Base-by-base conservation (phyloP, 1,139 yeast species). In the Magnusiomyces tetraspermus region DNA sequence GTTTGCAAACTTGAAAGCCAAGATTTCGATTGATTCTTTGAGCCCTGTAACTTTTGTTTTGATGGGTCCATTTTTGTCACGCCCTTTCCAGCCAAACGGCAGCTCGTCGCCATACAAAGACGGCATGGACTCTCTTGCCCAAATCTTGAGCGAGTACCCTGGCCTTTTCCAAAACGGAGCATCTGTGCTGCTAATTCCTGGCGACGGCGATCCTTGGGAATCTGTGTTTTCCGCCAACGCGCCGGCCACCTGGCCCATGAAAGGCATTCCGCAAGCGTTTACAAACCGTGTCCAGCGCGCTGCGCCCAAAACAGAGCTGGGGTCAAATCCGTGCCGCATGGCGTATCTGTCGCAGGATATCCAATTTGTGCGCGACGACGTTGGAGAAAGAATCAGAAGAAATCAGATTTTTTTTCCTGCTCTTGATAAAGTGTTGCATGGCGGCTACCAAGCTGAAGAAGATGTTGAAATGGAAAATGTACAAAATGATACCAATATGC, bases 131-230 rank as follows among this genome's bases (percentile, higher is more conserved):
- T 72, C 78, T 11, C 71, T 92, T 22, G 89, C 96, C 0, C 64
- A 70, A 1, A 58, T 82, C 4, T 59, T 84, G 23, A 74, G 77
- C 21, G 70, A 73, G 42, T 80, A 70, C 60, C 82, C 83, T 2
- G 61, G 65, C 5, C 60, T 79, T 2, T 45, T 45, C 19, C 40
- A 31, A 24, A 24, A 23, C 8, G 40, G 41, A 11, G 38, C 48
- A 19, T 37, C 24, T 19, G 6, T 53, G 8, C 46, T 48, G 60
- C 77, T 92, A 56, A 73, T 90, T 0, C 97, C 97, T 0, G 97
- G 98, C 0, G 80, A 80, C 46, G 85, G 87, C 60, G 98, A 92
- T 66, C 97, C 97, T 0, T 92, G 97, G 97, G 82, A 82, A 48
- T 80, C 94, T 0, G 75, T 83, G 47, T 78, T 77, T 50, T 77